Base-by-base conservation (phyloP, 371 early-diverging fungal genomes). In the Nematocida sp. region DNA sequence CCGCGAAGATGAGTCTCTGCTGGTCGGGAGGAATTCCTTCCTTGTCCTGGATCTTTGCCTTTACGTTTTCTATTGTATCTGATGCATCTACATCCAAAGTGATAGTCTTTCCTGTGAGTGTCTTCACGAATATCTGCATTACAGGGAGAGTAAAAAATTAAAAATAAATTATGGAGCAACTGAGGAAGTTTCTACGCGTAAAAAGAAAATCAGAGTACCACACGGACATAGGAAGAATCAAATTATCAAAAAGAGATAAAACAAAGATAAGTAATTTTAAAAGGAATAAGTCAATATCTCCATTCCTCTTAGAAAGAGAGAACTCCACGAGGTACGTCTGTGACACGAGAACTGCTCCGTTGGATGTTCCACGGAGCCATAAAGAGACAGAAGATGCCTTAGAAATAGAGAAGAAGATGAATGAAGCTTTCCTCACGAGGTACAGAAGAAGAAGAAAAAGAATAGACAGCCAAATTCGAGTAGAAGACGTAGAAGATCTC, bases 1-100 rank as follows among this genome's bases (percentile, higher is more conserved):
- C 97, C 85, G 96, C 95, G 85, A 97, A 96, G 84, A 97, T 97
- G 79, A 96, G 89, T 81, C 96, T 95, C n/a, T n/a, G n/a, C n/a
- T n/a, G n/a, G n/a, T n/a, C n/a, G n/a, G n/a, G n/a, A n/a, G n/a
- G n/a, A n/a, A n/a, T n/a, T n/a, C n/a, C n/a, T n/a, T n/a, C 95
- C 89, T 94, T 94, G 86, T 95, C 94, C 86, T 95, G 95, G 75
- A 95, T 95, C 88, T 93, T 94, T 77, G 87, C 84, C 87, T 95
- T 95, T 81, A 95, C 94, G 77, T 92, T 90, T 48, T 93, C 90
- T 83, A 94, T 93, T 81, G 91, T 90, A 82, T 95, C 95, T 20
- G 88, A 87, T n/a, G 90, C 87, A 86, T 93, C 94, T 47, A 95
- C 94, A 86, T 95, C 95, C 40, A 95, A 87, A 67, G 94, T 93